phyloP scores from a whole-genome alignment of 768 basidiomycete genomes.

The Psilocybe sp. region DNA sequence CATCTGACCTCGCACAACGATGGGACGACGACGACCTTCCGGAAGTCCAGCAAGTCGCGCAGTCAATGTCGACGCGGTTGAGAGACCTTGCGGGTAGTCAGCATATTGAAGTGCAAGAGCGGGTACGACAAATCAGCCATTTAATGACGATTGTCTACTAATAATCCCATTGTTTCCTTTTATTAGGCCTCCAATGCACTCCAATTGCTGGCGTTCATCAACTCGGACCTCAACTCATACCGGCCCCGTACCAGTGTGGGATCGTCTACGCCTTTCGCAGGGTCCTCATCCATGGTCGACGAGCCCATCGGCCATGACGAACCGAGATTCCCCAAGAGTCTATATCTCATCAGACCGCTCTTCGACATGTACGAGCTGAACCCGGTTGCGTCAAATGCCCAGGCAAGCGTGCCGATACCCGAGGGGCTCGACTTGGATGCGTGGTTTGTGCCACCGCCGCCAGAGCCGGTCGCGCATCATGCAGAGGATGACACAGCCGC shows the following conservation, averaged over 20 bases:
- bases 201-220: constrained; percentile 73
- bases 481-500: constrained; percentile 34
- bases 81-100: constrained; percentile 54
- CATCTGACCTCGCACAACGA: constrained; percentile 65
- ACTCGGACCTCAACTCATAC: constrained; percentile 64
- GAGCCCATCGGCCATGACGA: constrained; percentile 32
- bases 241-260: constrained; percentile 35
- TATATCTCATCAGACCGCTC: constrained; percentile 82
- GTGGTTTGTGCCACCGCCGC: constrained; percentile 74
- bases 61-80: constrained; percentile 57
- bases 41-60: constrained; percentile 63
- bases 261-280: constrained; percentile 32
- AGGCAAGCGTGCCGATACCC: constrained; percentile 77
- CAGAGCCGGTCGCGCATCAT: constrained; percentile 12
- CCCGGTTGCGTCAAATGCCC: constrained; percentile 77
- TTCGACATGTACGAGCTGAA: constrained; percentile 79
- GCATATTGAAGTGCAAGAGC: constrained; percentile 90
- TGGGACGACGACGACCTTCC: constrained; percentile 77
- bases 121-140: constrained; percentile 48
- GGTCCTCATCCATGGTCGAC: constrained; percentile 33
- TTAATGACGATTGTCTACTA: neutral
- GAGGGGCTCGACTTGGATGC: constrained; percentile 83
- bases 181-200: constrained; percentile 76
- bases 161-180: constrained; percentile 5
- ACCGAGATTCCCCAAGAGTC: constrained; percentile 80